These are phyloP conservation scores for Hypoxylon sp. DNA, from an alignment of 2,329 filamentous ascomycete genomes.

Conservation along the genomic window DNA sequence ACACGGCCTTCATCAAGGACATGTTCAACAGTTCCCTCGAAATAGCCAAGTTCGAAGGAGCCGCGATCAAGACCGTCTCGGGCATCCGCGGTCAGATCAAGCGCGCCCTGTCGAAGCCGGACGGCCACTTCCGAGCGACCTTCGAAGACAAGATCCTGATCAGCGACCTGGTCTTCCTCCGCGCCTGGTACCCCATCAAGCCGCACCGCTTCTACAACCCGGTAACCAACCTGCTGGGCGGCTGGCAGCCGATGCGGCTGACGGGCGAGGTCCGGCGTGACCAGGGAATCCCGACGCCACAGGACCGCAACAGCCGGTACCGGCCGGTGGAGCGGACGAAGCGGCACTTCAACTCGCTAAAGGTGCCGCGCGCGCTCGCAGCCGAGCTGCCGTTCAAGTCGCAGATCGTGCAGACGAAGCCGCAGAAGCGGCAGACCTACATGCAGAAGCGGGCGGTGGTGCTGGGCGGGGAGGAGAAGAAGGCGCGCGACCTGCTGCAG, in stretches of 20 bases:
- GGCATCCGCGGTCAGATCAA: conserved; percentile 98
- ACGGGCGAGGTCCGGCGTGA: conserved; percentile 90
- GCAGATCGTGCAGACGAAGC: conserved; percentile 85
- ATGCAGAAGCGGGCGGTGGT: conserved; percentile 96
- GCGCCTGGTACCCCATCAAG: conserved; percentile 96
- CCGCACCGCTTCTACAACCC: conserved; percentile 98
- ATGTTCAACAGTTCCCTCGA: conserved; percentile 96
- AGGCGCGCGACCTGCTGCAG: conserved; percentile 88
- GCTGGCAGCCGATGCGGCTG: conserved; percentile 91
- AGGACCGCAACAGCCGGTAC: conserved; percentile 88
- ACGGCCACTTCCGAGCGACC: conserved; percentile 94
- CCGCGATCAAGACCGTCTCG: conserved; percentile 94
- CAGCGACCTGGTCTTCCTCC: conserved; percentile 94
- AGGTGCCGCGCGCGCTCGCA: conserved; percentile 82
- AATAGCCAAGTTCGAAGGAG: conserved; percentile 98
- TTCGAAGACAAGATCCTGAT: conserved; percentile 99
- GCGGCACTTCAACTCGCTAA: conserved; percentile 82
- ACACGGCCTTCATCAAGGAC: conserved; percentile 97
- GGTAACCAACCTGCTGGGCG: conserved; percentile 88
- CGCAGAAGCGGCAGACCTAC: conserved; percentile 85
- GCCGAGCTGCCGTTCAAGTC: conserved; percentile 91
- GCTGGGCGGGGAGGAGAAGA: conserved; percentile 85
- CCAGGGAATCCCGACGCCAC: conserved; percentile 79
- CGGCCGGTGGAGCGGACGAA: conserved; percentile 72
- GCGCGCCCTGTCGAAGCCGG: conserved; percentile 89